Evolutionary conservation across 1,284 basidiomycete species (phyloP).

Genomic region (Rhodotorula mucilaginosa): DNA sequence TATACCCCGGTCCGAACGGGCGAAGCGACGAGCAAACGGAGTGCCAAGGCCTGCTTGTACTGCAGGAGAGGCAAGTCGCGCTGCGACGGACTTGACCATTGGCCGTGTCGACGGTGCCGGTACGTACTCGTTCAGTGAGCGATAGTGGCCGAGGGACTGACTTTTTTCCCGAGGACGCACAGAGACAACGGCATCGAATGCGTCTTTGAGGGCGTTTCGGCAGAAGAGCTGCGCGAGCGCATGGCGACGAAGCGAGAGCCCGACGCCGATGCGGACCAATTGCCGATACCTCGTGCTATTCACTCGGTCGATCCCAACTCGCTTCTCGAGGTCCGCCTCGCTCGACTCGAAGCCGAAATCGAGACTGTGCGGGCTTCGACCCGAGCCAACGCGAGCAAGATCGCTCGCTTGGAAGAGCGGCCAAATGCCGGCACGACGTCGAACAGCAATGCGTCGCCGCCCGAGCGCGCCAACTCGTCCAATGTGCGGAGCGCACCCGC

Average conservation of each 20-base stretch:
- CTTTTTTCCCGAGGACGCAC: neutral
- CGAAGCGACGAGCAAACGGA: neutral
- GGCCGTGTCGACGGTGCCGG: conserved; percentile 31
- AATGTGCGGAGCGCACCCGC: neutral
- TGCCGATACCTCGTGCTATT: too few relatives aligned
- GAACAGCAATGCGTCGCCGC: too few relatives aligned
- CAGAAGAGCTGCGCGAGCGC: conserved; percentile 15
- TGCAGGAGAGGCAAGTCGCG: conserved; percentile 27
- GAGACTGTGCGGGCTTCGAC: neutral
- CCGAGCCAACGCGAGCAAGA: neutral
- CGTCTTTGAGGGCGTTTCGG: conserved; percentile 28
- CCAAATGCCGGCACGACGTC: neutral
- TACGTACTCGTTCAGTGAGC: neutral
- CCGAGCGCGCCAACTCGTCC: neutral
- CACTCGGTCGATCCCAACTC: too few relatives aligned
- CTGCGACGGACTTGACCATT: conserved; percentile 33
- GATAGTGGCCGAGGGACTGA: neutral
- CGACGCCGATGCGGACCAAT: too few relatives aligned
- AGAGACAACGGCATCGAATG: conserved; percentile 33
- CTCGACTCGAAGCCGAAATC: conserved; percentile 4
- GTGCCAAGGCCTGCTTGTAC: conserved; percentile 12
- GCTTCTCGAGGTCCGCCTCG: conserved; percentile 8
- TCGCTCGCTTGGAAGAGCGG: neutral
- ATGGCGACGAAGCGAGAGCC: neutral
- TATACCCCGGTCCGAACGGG: neutral